Evolutionary conservation across 2,329 filamentous ascomycete species (phyloP), one percentile per base, ranked within the genome.

Genomic region (Sclerotinia sclerotiorum): DNA sequence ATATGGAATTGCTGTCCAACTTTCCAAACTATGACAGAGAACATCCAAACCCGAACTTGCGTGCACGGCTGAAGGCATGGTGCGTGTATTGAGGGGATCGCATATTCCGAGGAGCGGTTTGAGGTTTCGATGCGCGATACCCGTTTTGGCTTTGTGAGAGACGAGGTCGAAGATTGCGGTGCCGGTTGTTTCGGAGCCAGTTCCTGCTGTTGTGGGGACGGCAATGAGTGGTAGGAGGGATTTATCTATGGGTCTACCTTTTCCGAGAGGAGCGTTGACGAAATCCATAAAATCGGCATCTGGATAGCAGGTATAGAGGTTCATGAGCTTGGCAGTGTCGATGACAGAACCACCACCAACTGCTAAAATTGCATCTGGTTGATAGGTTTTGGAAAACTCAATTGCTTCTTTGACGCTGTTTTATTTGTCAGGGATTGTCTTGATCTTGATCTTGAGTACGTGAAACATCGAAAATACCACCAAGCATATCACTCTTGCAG

Each of bases 271-370:
- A 0, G 94, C 94, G 77, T 98, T 98, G 79, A 99, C 95, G 75
- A 99, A 99, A 83, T 99, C 94, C 48, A 98, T 84, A 77, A 99
- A 97, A 74, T 95, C 92, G 46, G 94, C 94, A 10, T 97, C 91
- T 0, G 94, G 94, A 77, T 93, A 97, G 71, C 88, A 89, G 0
- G 90, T 91, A 81, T 98, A 98, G 0, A 99, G 85, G 77, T 99
- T 99, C 94, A 99, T 98, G 68, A 99, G 85, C 81, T 99, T 99
- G 67, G 95, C 94, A 0, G 95, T 99, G 80, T 99, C 95, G 73
- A 99, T 99, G 73, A 98, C 95, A 51, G 93, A 97, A 49, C 95
- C 95, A 74, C 93, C 90, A 24, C 91, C 95, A 21, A 99, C 95
- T 29, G 95, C 95, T 21, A 99, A 84, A 78, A 97, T 97, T 2